These are phyloP conservation scores for Rubia tinctorum DNA, from an alignment of 305 asterid species.

Conservation along the genomic window DNA sequence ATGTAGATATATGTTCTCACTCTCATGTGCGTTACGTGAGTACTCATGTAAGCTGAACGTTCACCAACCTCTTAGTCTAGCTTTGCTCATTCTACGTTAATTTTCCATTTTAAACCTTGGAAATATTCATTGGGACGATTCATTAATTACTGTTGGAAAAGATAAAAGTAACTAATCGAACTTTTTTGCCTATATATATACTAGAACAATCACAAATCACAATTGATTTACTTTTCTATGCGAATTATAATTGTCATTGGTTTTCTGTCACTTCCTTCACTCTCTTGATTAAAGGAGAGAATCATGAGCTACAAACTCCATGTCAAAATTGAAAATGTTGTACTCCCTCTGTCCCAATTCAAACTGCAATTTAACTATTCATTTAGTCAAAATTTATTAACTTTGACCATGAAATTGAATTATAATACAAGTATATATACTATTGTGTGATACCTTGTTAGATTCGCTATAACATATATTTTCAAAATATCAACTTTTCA, in stretches of 20 bases:
- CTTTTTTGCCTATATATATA: not conserved
- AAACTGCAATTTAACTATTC: too few relatives aligned
- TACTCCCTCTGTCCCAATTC: too few relatives aligned
- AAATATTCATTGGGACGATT: not conserved
- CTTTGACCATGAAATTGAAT: too few relatives aligned
- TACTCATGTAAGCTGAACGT: not conserved
- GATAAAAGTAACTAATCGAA: not conserved
- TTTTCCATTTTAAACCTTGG: not conserved
- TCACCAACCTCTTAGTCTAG: not conserved
- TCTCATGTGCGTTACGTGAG: too few relatives aligned
- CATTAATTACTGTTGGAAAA: not conserved
- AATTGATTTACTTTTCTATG: not conserved
- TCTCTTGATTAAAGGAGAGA: not conserved
- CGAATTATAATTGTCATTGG: not conserved
- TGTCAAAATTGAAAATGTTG: conserved; percentile 6
- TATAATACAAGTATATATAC: too few relatives aligned
- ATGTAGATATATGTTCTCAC: too few relatives aligned
- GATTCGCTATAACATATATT: too few relatives aligned
- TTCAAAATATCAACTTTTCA: too few relatives aligned
- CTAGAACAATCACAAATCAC: not conserved
- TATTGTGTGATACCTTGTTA: too few relatives aligned
- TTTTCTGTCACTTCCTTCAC: not conserved
- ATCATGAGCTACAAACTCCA: not conserved
- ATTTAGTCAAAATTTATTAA: too few relatives aligned
- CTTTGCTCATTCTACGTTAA: not conserved